phyloP scores from a whole-genome alignment of 2,329 filamentous ascomycete species.

The Cladophialophora bantiana region DNA sequence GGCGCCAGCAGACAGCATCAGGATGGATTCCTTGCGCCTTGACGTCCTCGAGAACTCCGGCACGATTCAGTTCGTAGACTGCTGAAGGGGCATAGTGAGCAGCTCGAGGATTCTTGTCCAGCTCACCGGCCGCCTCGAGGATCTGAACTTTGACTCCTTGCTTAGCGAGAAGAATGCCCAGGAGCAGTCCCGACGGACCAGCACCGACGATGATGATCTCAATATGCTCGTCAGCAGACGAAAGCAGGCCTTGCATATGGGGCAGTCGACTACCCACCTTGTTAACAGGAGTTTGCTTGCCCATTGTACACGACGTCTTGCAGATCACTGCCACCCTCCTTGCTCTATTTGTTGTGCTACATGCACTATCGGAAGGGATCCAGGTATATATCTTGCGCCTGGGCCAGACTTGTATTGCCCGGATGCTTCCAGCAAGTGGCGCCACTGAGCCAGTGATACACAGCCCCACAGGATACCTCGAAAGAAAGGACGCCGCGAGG shows the following conservation, averaged over 20 bases:
- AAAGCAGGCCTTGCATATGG: not conserved
- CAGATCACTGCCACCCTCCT: not conserved
- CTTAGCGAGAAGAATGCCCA: constrained; percentile 45
- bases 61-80: constrained; percentile 64
- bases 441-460: not conserved
- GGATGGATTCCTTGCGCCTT: constrained; percentile 53
- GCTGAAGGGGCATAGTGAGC: constrained; percentile 68
- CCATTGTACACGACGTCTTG: constrained; percentile 12
- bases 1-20: constrained; percentile 54
- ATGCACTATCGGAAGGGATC: not conserved
- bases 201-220: constrained; percentile 44
- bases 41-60: constrained; percentile 64
- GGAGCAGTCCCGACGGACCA: constrained; percentile 45
- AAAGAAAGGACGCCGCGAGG: not conserved
- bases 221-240: not conserved
- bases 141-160: constrained; percentile 45
- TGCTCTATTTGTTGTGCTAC: not conserved
- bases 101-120: constrained; percentile 68
- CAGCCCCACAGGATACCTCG: not conserved
- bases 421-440: not conserved
- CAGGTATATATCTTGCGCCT: not conserved
- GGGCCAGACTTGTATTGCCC: not conserved
- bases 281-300: constrained; percentile 25
- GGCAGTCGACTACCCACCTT: constrained; percentile 24
- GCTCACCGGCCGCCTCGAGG: constrained; percentile 61